Evolutionary conservation across 306 rosid genomes (phyloP).

Genomic region (Inga oerstediana): DNA sequence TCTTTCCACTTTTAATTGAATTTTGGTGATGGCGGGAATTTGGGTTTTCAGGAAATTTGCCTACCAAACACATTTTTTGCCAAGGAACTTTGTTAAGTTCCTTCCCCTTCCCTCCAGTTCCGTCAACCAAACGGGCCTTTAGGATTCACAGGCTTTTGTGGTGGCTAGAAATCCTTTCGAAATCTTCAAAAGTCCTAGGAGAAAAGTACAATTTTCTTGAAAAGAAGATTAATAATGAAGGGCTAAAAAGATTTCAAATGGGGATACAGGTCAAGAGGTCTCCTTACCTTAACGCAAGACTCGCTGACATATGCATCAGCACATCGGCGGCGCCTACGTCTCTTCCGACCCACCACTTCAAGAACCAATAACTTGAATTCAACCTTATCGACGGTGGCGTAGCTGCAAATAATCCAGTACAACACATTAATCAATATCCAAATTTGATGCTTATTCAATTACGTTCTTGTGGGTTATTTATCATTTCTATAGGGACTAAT

Average conservation of each 20-base stretch:
- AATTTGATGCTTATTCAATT: neutral
- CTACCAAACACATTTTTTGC: no score
- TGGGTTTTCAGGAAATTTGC: no score
- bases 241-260: neutral
- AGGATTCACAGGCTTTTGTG: neutral
- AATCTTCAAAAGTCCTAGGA: neutral
- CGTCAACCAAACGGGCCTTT: no score
- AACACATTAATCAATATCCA: neutral
- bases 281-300: conserved; percentile 35
- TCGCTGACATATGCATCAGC: conserved; percentile 47
- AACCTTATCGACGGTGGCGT: conserved; percentile 75
- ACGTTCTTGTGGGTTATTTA: neutral
- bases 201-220: neutral
- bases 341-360: conserved; percentile 57
- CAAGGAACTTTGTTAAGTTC: no score
- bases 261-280: conserved; percentile 27
- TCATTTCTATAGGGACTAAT: neutral
- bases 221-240: neutral
- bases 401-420: conserved; percentile 74
- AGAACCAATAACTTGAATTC: conserved; percentile 43
- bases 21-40: no score
- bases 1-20: no score
- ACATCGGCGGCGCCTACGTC: conserved; percentile 72
- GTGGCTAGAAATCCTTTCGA: neutral
- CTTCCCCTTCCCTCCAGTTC: no score